Evolutionary conservation across 306 rosid genomes (phyloP).

Genomic region (Vachellia pachyceras): DNA sequence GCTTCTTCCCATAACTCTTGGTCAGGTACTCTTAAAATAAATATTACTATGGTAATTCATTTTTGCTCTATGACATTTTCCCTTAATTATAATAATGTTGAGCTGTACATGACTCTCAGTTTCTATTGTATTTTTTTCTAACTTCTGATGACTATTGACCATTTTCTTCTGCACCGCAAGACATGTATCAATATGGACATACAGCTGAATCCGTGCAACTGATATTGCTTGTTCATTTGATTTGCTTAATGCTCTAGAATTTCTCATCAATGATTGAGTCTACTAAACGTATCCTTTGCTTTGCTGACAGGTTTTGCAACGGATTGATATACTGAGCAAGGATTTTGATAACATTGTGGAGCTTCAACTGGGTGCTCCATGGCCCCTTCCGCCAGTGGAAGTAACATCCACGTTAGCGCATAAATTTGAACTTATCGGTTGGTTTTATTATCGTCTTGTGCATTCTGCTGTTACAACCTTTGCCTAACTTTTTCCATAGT

Average conservation of each 20-base stretch:
- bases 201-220: constrained; percentile 15
- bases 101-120: constrained; percentile 3
- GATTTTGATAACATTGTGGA: constrained; percentile 94
- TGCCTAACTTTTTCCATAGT: constrained; percentile 2
- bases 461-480: background rate
- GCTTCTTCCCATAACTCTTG: constrained; percentile 88
- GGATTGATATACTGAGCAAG: constrained; percentile 79
- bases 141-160: background rate
- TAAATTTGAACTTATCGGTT: constrained; percentile 91
- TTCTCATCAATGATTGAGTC: background rate
- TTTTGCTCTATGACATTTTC: background rate
- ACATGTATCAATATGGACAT: constrained; percentile 1
- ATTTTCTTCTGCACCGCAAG: background rate
- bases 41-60: background rate
- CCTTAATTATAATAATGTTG: background rate
- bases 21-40: constrained; percentile 61
- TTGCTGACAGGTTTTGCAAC: constrained; percentile 80
- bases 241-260: constrained; percentile 13
- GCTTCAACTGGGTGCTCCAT: constrained; percentile 84
- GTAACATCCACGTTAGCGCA: constrained; percentile 91
- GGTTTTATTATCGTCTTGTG: constrained; percentile 34
- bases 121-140: background rate
- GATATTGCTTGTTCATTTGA: background rate
- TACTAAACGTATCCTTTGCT: background rate
- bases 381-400: constrained; percentile 83